These are phyloP conservation scores for Salix arbutifolia DNA, from an alignment of 345 rosid species.

Conservation along the genomic window DNA sequence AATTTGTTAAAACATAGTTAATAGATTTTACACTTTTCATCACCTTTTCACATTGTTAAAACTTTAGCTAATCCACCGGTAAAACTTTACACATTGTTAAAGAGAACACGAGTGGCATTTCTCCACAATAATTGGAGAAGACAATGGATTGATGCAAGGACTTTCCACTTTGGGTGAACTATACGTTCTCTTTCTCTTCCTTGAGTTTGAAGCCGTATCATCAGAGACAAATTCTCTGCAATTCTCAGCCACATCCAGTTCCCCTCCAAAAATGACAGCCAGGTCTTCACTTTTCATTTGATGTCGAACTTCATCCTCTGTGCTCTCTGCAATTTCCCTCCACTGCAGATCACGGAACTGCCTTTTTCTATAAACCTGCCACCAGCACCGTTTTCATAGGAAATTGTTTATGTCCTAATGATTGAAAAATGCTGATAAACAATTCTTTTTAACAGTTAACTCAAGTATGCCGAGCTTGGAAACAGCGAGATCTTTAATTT, in stretches of 20 bases:
- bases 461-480: conserved; percentile 47
- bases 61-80: too few relatives aligned
- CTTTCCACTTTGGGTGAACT: conserved; percentile 23
- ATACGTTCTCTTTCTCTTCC: conserved; percentile 36
- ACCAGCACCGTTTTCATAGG: conserved; percentile 29
- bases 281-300: conserved; percentile 20
- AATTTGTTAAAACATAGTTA: too few relatives aligned
- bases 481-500: conserved; percentile 55
- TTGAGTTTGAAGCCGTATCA: conserved; percentile 17
- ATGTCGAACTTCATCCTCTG: conserved; percentile 5
- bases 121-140: conserved; percentile 14
- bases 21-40: too few relatives aligned
- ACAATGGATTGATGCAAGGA: conserved; percentile 11
- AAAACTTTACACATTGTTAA: neutral
- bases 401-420: conserved; percentile 49
- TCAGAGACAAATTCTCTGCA: conserved; percentile 9
- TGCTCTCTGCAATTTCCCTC: conserved; percentile 5
- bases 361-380: conserved; percentile 5
- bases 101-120: neutral
- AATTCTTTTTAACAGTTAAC: conserved; percentile 36
- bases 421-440: conserved; percentile 54
- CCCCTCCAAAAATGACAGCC: conserved; percentile 9
- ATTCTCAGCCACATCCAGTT: conserved; percentile 5
- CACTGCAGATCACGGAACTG: conserved; percentile 8
- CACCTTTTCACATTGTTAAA: too few relatives aligned